phyloP scores from a whole-genome alignment of 1,284 basidiomycete species.

The Irpex lacteus region DNA sequence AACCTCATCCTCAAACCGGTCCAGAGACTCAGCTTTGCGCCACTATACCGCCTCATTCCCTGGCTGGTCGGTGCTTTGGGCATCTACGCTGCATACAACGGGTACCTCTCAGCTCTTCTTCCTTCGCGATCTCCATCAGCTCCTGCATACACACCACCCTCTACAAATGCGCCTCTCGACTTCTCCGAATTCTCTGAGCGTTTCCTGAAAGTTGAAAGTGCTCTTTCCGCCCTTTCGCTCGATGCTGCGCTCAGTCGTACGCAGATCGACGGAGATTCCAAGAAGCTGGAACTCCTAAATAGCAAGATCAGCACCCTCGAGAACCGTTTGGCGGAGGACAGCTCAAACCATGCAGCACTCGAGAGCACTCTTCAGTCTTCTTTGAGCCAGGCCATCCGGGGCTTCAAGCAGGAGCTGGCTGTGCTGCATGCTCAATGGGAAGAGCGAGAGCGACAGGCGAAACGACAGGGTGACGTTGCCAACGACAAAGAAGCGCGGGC shows the following conservation, averaged over 20 bases:
- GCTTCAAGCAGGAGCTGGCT: constrained; percentile 55
- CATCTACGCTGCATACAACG: constrained; percentile 38
- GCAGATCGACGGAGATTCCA: constrained; percentile 49
- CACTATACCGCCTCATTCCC: constrained; percentile 31
- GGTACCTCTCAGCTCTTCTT: constrained; percentile 37
- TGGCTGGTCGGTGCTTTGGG: constrained; percentile 39
- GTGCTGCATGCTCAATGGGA: constrained; percentile 48
- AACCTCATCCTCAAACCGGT: constrained; percentile 45
- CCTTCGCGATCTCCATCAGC: constrained; percentile 21
- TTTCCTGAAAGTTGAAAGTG: constrained; percentile 62
- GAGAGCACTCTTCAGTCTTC: constrained; percentile 48
- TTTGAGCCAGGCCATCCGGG: constrained; percentile 44
- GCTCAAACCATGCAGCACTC: constrained; percentile 46
- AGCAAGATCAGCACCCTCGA: constrained; percentile 55
- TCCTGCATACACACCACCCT: constrained; percentile 44
- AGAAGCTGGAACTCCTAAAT: constrained; percentile 47
- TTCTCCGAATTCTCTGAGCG: constrained; percentile 70
- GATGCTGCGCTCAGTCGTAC: constrained; percentile 49
- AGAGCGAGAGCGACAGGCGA: constrained; percentile 28
- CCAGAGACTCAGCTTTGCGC: constrained; percentile 33
- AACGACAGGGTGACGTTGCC: constrained; percentile 16
- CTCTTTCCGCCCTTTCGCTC: constrained; percentile 52
- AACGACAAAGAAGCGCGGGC: constrained; percentile 56
- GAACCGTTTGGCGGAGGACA: constrained; percentile 54
- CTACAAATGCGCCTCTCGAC: constrained; percentile 57